phyloP scores from a whole-genome alignment of 2,329 filamentous ascomycete genomes.

The Penicillium sp. region DNA sequence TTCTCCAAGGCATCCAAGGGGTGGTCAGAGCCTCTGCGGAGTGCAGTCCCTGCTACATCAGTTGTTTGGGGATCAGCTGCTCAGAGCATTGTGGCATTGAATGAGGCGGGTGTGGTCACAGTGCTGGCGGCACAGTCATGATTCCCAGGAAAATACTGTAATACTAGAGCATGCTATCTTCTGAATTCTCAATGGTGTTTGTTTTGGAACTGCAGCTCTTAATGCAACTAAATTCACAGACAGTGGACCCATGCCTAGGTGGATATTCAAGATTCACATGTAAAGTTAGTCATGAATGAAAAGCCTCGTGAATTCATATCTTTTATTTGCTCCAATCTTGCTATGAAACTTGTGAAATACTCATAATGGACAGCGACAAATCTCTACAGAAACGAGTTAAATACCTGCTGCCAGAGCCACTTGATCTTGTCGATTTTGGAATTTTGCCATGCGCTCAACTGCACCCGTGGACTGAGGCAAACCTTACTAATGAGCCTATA shows the following conservation, averaged over 20 bases:
- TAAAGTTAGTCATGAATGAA: background rate
- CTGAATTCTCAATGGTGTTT: constrained; percentile 20
- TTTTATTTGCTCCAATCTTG: background rate
- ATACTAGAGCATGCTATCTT: constrained; percentile 26
- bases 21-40: constrained; percentile 84
- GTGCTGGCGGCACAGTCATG: constrained; percentile 62
- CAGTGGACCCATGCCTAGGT: background rate
- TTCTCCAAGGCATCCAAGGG: constrained; percentile 83
- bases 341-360: background rate
- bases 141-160: constrained; percentile 26
- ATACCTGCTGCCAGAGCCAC: background rate
- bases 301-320: background rate
- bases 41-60: constrained; percentile 69
- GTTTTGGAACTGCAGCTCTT: constrained; percentile 19
- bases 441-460: background rate
- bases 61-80: constrained; percentile 77
- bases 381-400: background rate
- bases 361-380: background rate
- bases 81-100: constrained; percentile 71
- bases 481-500: background rate
- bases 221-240: constrained; percentile 1
- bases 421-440: background rate
- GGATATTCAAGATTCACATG: background rate
- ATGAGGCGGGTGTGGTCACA: constrained; percentile 71
- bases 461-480: background rate